Evolutionary conservation across 345 rosid species (phyloP).

Genomic region (Theobroma cacao): DNA sequence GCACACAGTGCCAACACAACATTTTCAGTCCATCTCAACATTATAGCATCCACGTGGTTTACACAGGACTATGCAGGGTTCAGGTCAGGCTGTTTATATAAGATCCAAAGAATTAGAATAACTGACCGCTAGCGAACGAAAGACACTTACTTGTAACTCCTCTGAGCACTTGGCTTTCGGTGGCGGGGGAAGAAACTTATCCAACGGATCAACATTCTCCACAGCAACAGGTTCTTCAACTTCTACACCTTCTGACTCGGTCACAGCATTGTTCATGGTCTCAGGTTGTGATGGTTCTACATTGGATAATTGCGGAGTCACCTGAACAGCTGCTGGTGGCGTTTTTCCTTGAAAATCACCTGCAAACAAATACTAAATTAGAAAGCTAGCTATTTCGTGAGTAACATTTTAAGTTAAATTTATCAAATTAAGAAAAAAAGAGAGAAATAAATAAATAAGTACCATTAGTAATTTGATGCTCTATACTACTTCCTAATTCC

Average conservation of each 20-base stretch:
- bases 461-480: slow-evolving; percentile 33
- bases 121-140: not conserved
- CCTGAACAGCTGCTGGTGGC: slow-evolving; percentile 33
- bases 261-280: slow-evolving; percentile 17
- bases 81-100: not conserved
- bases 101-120: not conserved
- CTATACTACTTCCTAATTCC: slow-evolving; percentile 29
- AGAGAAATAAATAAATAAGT: slow-evolving; percentile 2
- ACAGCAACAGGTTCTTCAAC: slow-evolving; percentile 32
- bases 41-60: not conserved
- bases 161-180: slow-evolving; percentile 68
- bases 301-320: slow-evolving; percentile 47
- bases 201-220: slow-evolving; percentile 53
- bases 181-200: slow-evolving; percentile 67
- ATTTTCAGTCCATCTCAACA: not conserved
- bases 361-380: slow-evolving; percentile 16
- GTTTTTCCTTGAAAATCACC: slow-evolving; percentile 39
- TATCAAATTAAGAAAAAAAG: too few relatives aligned
- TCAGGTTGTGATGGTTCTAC: slow-evolving; percentile 40
- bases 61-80: not conserved
- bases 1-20: not conserved
- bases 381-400: not conserved
- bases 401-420: not conserved
- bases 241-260: slow-evolving; percentile 43
- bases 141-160: slow-evolving; percentile 72